Base-by-base conservation (phyloP, 2,329 filamentous ascomycete species). In the Xylaria sp. region DNA sequence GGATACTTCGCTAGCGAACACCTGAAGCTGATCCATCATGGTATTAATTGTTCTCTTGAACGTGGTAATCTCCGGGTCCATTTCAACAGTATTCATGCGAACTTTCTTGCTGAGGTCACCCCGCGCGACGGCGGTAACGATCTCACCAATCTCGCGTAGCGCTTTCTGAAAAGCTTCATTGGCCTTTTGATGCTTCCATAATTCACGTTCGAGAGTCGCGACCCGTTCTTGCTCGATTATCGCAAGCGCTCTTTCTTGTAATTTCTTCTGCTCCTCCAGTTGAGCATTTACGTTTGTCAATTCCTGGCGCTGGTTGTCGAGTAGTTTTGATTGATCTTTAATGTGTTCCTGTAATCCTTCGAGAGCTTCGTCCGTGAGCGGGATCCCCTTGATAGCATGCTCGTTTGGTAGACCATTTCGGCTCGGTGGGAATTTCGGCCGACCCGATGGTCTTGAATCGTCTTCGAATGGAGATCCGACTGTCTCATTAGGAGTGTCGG, bases 121-220 rank as follows among this genome's bases (percentile, higher is more conserved):
- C 76, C 93, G 93, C 65, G 95, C 96, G 73, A 98, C 96, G 70
- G 95, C 94, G 25, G 96, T 97, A 76, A 98, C 93, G 75, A 99
- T 98, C 78, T 95, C 96, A 74, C 96, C 96, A 73, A 99, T 98
- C 80, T 99, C 96, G 72, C 94, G 90, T 39, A 99, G 83, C 12
- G 96, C 96, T 81, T 98, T 98, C 79, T 98, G 94, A 87, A 98
- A 99, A 74, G 96, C 97, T 81, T 97, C 90, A 81, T 99, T 99
- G 78, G 97, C 96, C 82, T 97, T 96, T 79, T 97, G 94, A 78
- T 97, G 94, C 82, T 98, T 98, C 85, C 92, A 94, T 67, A 99
- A 86, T 81, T 99, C 96, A 67, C 95, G 89, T 82, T 98, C 95
- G 46, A 98, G 86, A 41, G 93, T 90, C 62, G 93, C 91, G 71